A percentile compares a stretch with the other conserved stretches of the same genome.
These are phyloP conservation scores for Globisporangium takayamanum DNA, from an alignment of 352 stramenopile species.

Conservation along the genomic window DNA sequence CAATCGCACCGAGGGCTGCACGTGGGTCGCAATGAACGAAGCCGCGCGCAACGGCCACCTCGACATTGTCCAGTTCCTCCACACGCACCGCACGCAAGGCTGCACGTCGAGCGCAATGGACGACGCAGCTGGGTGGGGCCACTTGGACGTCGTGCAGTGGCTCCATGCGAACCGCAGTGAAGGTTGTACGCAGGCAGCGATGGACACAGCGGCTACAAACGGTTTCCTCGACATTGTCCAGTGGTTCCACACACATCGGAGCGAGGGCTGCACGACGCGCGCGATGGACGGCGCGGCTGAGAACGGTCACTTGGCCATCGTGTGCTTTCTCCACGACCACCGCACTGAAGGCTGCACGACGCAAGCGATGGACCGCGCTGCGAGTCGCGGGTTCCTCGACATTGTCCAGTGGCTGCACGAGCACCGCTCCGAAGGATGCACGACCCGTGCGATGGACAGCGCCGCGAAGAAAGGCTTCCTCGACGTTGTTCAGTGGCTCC, in stretches of 20 bases:
- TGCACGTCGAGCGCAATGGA: conserved; percentile 8
- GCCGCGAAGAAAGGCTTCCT: conserved; percentile 14
- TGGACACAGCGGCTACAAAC: conserved; percentile 7
- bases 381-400: conserved; percentile 4
- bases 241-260: conserved; percentile 6
- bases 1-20: conserved; percentile 16
- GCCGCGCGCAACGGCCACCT: conserved; percentile 8
- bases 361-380: conserved; percentile 8
- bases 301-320: conserved; percentile 9
- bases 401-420: conserved; percentile 16
- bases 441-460: conserved; percentile 18
- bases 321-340: conserved; percentile 5
- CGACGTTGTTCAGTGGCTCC: conserved; percentile 9
- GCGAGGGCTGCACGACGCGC: conserved; percentile 7
- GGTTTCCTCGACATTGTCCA: conserved; percentile 7
- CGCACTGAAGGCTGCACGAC: conserved; percentile 6
- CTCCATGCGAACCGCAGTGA: conserved; percentile 5
- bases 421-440: conserved; percentile 17
- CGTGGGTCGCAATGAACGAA: conserved; percentile 14
- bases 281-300: conserved; percentile 11
- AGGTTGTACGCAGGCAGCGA: conserved; percentile 6
- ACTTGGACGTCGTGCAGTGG: conserved; percentile 10
- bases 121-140: conserved; percentile 6
- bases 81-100: conserved; percentile 2
- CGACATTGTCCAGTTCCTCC: conserved; percentile 8